Evolutionary conservation across 2,329 filamentous ascomycete species (phyloP).

Genomic region (Pestalotiopsis sp.): DNA sequence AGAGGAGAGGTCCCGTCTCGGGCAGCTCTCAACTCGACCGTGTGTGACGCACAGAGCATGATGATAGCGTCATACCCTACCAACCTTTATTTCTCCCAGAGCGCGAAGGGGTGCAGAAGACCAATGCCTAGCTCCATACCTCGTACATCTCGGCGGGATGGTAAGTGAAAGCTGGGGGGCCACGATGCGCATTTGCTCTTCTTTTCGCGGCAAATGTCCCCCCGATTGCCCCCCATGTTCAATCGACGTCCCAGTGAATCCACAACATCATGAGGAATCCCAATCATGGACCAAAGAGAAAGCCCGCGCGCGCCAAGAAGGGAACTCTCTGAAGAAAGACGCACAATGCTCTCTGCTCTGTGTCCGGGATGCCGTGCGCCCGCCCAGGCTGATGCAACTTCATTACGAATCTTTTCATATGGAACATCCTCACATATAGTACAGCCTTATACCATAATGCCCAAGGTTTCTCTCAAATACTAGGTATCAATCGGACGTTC

Average conservation of each 20-base stretch:
- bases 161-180: no score
- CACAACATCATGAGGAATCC: no score
- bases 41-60: not conserved
- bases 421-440: slow-evolving; percentile 1
- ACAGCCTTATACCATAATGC: slow-evolving; percentile 1
- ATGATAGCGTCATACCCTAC: not conserved
- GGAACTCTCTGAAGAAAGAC: not conserved
- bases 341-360: not conserved
- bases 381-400: not conserved
- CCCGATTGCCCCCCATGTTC: not conserved
- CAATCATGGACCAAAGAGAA: no score
- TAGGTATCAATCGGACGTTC: not conserved
- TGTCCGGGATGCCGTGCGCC: not conserved
- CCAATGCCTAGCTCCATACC: no score
- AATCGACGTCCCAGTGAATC: not conserved
- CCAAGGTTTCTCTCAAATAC: not conserved
- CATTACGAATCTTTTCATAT: slow-evolving; percentile 5
- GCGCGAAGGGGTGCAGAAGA: no score
- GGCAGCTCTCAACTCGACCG: not conserved
- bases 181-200: no score
- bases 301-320: not conserved
- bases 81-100: not conserved
- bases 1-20: no score
- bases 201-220: not conserved
- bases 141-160: no score